Evolutionary conservation across 306 rosid genomes (phyloP).

Genomic region (Corylus heterophylla): DNA sequence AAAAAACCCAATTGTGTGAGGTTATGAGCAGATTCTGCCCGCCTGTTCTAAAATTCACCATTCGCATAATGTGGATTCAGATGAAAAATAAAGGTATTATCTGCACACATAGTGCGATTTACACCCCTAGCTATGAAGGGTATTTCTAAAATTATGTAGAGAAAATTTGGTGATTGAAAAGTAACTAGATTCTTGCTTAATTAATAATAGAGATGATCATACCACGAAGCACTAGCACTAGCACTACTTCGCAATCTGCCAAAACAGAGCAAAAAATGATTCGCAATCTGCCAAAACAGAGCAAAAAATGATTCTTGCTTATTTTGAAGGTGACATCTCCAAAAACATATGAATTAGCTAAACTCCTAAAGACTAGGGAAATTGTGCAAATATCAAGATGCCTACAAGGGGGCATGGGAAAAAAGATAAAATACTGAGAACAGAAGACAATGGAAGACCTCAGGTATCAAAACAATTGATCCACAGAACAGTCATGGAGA

Average conservation of each 20-base stretch:
- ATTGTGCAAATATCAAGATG: slow-evolving; percentile 39
- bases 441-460: slow-evolving; percentile 30
- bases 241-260: not conserved
- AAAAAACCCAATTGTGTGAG: too few relatives aligned
- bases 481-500: slow-evolving; percentile 40
- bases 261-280: not conserved
- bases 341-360: slow-evolving; percentile 4
- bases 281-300: not conserved
- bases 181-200: too few relatives aligned
- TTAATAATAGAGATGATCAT: not conserved
- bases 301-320: slow-evolving; percentile 5
- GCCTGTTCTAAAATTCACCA: too few relatives aligned
- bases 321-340: not conserved
- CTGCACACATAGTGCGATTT: too few relatives aligned
- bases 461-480: slow-evolving; percentile 40
- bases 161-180: too few relatives aligned
- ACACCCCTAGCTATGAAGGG: too few relatives aligned
- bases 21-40: too few relatives aligned
- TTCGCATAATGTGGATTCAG: too few relatives aligned
- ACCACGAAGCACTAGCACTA: not conserved
- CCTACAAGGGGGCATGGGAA: slow-evolving; percentile 29
- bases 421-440: slow-evolving; percentile 25
- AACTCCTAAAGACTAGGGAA: slow-evolving; percentile 31
- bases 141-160: too few relatives aligned
- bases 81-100: too few relatives aligned